These are phyloP conservation scores for Erysimum pusillum DNA, from an alignment of 441 rosid genomes.

Conservation along the genomic window DNA sequence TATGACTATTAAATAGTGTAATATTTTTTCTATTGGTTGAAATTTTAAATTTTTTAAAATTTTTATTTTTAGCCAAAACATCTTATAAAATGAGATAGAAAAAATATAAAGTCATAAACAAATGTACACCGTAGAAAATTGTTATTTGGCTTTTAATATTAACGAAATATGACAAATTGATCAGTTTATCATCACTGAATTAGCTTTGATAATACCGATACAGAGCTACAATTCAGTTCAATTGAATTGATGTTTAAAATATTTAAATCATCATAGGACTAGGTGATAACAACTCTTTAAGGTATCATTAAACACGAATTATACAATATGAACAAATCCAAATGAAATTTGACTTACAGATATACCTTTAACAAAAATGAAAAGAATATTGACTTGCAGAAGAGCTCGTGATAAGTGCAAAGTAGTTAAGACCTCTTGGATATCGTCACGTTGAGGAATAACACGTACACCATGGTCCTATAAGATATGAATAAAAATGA, in stretches of 20 bases:
- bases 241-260: not conserved
- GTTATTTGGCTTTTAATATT: not conserved
- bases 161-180: not conserved
- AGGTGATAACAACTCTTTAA: not conserved
- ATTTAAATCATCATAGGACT: not conserved
- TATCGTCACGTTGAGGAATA: constrained; percentile 19
- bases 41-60: too few species aligned
- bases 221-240: not conserved
- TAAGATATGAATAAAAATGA: not conserved
- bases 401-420: constrained; percentile 2
- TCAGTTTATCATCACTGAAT: not conserved
- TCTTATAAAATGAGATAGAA: too few species aligned
- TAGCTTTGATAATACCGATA: not conserved
- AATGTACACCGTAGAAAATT: not conserved
- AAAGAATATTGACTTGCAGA: constrained; percentile 13
- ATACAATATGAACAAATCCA: constrained; percentile 23
- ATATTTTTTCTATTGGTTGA: too few species aligned
- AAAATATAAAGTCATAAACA: too few species aligned
- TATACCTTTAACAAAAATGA: too few species aligned
- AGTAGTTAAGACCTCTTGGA: constrained; percentile 15
- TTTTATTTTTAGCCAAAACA: too few species aligned
- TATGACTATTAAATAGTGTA: too few species aligned
- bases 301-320: not conserved
- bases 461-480: constrained; percentile 22
- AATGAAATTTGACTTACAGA: constrained; percentile 18